These are phyloP conservation scores for Tylopilus balloui DNA, from an alignment of 768 basidiomycete genomes.

Conservation along the genomic window DNA sequence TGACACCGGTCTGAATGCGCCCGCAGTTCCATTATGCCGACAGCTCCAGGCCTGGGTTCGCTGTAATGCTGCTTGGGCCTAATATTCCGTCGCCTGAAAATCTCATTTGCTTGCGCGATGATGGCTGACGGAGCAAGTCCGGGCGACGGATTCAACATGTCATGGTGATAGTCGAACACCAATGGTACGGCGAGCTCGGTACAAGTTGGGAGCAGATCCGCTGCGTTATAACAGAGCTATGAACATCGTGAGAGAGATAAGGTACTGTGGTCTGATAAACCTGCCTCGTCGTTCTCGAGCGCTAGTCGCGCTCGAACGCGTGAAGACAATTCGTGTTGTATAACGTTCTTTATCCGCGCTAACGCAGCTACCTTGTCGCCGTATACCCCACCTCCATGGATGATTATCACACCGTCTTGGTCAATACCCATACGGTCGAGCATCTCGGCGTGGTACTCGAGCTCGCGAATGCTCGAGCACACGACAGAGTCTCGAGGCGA, in stretches of 20 bases:
- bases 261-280: neutral
- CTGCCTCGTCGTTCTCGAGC: slow-evolving; percentile 91
- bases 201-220: slow-evolving; percentile 83
- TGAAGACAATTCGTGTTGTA: slow-evolving; percentile 51
- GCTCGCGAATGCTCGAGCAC: slow-evolving; percentile 69
- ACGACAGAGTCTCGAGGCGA: slow-evolving; percentile 75
- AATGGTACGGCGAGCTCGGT: slow-evolving; percentile 77
- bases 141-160: slow-evolving; percentile 60
- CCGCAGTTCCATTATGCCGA: slow-evolving; percentile 76
- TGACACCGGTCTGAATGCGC: slow-evolving; percentile 85
- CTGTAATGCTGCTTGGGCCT: slow-evolving; percentile 90
- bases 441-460: slow-evolving; percentile 86
- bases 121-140: slow-evolving; percentile 55
- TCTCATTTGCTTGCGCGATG: slow-evolving; percentile 69
- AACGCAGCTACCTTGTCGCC: slow-evolving; percentile 73
- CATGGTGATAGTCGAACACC: slow-evolving; percentile 81
- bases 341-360: slow-evolving; percentile 67
- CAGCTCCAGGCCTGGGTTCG: slow-evolving; percentile 82
- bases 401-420: slow-evolving; percentile 82
- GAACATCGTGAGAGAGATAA: neutral
- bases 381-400: slow-evolving; percentile 84
- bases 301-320: slow-evolving; percentile 72
- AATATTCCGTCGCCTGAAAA: slow-evolving; percentile 74
- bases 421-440: slow-evolving; percentile 80
- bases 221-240: slow-evolving; percentile 79